Evolutionary conservation across 1,139 yeast genomes (phyloP).

Genomic region (Geotrichum restrictum): DNA sequence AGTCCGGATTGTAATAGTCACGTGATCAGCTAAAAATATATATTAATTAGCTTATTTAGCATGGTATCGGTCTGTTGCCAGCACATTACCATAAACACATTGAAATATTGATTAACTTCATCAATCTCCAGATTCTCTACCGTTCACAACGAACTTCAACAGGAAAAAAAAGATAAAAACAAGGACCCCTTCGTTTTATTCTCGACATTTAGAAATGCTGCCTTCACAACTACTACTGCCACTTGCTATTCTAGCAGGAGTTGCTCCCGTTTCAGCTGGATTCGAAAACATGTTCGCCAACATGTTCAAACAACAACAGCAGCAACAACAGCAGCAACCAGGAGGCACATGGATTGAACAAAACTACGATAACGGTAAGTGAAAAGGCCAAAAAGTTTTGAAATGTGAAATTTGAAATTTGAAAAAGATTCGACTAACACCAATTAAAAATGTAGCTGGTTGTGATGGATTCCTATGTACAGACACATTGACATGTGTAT

Average conservation of each 20-base stretch:
- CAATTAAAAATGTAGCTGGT: conserved; percentile 21
- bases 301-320: conserved; percentile 34
- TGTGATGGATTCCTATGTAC: conserved; percentile 77
- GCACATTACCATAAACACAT: too few relatives aligned
- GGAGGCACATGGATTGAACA: conserved; percentile 35
- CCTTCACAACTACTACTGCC: background rate
- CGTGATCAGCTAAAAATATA: too few relatives aligned
- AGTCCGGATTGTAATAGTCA: too few relatives aligned
- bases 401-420: too few relatives aligned
- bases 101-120: too few relatives aligned
- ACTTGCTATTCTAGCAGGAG: background rate
- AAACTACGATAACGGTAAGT: conserved; percentile 35
- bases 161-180: too few relatives aligned
- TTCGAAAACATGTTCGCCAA: conserved; percentile 40
- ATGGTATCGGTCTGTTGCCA: too few relatives aligned
- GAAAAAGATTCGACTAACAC: background rate
- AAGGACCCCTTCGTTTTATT: background rate
- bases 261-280: conserved; percentile 26
- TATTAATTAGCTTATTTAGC: too few relatives aligned
- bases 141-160: too few relatives aligned
- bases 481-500: conserved; percentile 76
- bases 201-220: background rate
- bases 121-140: background rate
- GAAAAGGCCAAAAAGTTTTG: too few relatives aligned
- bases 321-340: conserved; percentile 26